These are phyloP conservation scores for Fusarium torreyae DNA, from an alignment of 2,329 filamentous ascomycete genomes.

Conservation along the genomic window DNA sequence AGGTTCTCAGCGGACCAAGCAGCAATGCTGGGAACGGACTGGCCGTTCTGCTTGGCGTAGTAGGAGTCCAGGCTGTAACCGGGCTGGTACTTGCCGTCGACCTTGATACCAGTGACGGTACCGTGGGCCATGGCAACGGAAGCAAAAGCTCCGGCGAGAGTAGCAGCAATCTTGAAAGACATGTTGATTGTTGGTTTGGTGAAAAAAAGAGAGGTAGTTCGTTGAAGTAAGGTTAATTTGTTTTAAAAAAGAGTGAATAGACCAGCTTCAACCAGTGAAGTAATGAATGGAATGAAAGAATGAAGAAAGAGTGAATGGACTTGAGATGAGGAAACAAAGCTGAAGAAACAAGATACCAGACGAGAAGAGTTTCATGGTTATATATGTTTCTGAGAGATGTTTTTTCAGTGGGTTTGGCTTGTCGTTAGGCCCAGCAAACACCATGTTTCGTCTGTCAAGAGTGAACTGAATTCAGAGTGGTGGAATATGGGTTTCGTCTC, in stretches of 20 bases:
- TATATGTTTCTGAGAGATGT: slow-evolving; percentile 23
- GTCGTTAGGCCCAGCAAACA: not conserved
- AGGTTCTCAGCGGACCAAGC: slow-evolving; percentile 63
- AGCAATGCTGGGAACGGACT: slow-evolving; percentile 37
- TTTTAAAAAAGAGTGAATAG: slow-evolving; percentile 33
- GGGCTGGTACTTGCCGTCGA: slow-evolving; percentile 38
- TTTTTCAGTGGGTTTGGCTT: not conserved
- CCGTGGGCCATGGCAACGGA: slow-evolving; percentile 44
- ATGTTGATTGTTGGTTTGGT: slow-evolving; percentile 28
- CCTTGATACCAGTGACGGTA: slow-evolving; percentile 45
- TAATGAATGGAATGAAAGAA: slow-evolving; percentile 42
- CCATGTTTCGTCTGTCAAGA: slow-evolving; percentile 19
- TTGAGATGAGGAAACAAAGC: slow-evolving; percentile 37
- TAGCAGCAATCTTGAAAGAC: slow-evolving; percentile 43
- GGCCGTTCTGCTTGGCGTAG: slow-evolving; percentile 43
- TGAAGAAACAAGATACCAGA: slow-evolving; percentile 23
- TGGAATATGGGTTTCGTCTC: slow-evolving; percentile 44
- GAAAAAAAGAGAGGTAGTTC: not conserved
- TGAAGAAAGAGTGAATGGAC: slow-evolving; percentile 31
- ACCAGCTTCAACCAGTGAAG: slow-evolving; percentile 53
- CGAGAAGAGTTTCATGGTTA: not conserved
- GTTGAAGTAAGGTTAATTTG: not conserved
- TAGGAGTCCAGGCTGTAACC: slow-evolving; percentile 45
- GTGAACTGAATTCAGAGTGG: slow-evolving; percentile 39
- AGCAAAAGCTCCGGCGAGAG: slow-evolving; percentile 45